Evolutionary conservation across 1,284 basidiomycete species (phyloP).

Genomic region (Malassezia caprae): DNA sequence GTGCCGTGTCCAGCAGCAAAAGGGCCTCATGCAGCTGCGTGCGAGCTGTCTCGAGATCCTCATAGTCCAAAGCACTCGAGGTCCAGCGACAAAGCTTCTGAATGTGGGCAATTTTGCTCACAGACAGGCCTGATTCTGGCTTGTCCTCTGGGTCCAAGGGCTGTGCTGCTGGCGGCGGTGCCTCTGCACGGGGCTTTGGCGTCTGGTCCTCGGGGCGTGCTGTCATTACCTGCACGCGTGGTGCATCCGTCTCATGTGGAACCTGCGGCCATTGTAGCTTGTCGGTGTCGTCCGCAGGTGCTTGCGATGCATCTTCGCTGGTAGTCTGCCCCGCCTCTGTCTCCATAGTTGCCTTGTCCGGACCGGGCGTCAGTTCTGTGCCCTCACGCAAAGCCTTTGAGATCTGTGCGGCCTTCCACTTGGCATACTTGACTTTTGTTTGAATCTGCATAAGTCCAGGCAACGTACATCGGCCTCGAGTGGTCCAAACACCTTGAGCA

Average conservation of each 20-base stretch:
- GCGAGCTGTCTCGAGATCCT: constrained; percentile 40
- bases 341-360: neutral
- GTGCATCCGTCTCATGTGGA: neutral
- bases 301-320: too few relatives aligned
- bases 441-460: constrained; percentile 53
- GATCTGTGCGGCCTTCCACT: constrained; percentile 86
- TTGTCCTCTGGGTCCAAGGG: too few relatives aligned
- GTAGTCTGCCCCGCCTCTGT: neutral
- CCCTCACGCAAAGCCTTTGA: constrained; percentile 75
- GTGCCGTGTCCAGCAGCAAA: constrained; percentile 26
- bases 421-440: constrained; percentile 74
- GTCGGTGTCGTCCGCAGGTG: neutral
- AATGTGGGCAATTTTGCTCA: constrained; percentile 13
- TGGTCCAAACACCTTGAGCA: constrained; percentile 63
- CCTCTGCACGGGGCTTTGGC: neutral
- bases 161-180: neutral
- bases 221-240: neutral
- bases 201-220: neutral
- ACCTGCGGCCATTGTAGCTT: neutral
- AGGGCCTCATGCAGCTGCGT: constrained; percentile 37
- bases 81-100: constrained; percentile 42
- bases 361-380: constrained; percentile 25
- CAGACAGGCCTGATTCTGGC: neutral
- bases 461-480: constrained; percentile 43
- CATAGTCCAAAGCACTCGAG: constrained; percentile 42